Evolutionary conservation across 192 early-diverging fungal species (phyloP).

Genomic region (Gonapodya sp.): DNA sequence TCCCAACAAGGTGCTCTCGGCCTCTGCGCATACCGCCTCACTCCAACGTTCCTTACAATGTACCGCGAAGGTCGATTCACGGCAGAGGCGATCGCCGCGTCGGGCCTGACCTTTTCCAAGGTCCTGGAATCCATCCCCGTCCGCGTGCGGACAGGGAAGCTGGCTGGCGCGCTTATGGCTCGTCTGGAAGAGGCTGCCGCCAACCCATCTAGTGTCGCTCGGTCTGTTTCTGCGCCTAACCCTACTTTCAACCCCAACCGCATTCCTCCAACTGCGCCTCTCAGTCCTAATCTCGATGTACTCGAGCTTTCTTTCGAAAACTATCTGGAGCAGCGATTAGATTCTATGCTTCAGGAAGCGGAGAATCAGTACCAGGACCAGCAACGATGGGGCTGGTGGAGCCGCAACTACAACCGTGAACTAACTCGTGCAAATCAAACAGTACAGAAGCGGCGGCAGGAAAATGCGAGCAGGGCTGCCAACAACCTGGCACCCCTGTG

Average conservation of each 20-base stretch:
- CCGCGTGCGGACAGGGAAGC: constrained; percentile 70
- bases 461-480: constrained; percentile 60
- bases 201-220: constrained; percentile 9
- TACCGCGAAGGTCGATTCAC: constrained; percentile 73
- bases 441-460: constrained; percentile 50
- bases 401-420: constrained; percentile 80
- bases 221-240: constrained; percentile 18
- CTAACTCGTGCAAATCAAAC: constrained; percentile 62
- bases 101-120: constrained; percentile 71
- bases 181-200: constrained; percentile 47
- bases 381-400: constrained; percentile 91
- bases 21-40: constrained; percentile 80
- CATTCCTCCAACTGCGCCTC: constrained; percentile 28
- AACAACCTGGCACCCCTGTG: constrained; percentile 60
- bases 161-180: constrained; percentile 67
- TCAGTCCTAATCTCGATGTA: constrained; percentile 33
- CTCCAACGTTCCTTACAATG: constrained; percentile 72
- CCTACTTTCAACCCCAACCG: constrained; percentile 55
- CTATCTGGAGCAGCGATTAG: constrained; percentile 79
- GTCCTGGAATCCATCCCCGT: constrained; percentile 89
- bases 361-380: constrained; percentile 88
- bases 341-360: constrained; percentile 47
- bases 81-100: constrained; percentile 61
- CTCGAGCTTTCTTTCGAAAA: constrained; percentile 76
- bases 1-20: constrained; percentile 69